phyloP scores from a whole-genome alignment of 116 monocot species.

The Zostera marina region DNA sequence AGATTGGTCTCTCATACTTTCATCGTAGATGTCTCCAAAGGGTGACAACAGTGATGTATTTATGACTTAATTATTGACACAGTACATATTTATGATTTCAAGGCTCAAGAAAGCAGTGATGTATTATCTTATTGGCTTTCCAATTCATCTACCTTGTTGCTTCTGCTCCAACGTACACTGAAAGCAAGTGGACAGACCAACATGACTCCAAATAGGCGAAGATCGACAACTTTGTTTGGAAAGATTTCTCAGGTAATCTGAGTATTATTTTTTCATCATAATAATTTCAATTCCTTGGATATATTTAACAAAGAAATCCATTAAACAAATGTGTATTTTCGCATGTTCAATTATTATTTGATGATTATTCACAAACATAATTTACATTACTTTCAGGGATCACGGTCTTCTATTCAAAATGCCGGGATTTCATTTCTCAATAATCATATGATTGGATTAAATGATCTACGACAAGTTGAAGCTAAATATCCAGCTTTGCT shows the following conservation, averaged over 20 bases:
- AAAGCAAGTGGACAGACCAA: slow-evolving; percentile 43
- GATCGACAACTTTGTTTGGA: slow-evolving; percentile 41
- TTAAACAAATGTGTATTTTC: background rate
- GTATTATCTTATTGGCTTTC: slow-evolving; percentile 59
- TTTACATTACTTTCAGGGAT: slow-evolving; percentile 16
- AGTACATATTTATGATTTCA: background rate
- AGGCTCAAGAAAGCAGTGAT: slow-evolving; percentile 29
- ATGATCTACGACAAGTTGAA: slow-evolving; percentile 49
- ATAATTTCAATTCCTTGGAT: background rate
- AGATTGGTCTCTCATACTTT: no score
- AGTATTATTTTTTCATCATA: background rate
- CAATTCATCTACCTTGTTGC: slow-evolving; percentile 47
- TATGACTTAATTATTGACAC: no score
- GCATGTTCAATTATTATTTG: background rate
- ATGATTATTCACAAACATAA: background rate
- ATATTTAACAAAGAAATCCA: background rate
- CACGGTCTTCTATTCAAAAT: slow-evolving; percentile 33
- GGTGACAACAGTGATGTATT: no score
- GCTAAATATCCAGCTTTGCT: slow-evolving; percentile 75
- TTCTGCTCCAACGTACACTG: slow-evolving; percentile 43
- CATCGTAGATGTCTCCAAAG: no score
- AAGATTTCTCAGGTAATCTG: slow-evolving; percentile 45
- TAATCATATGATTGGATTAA: slow-evolving; percentile 25
- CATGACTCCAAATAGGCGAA: slow-evolving; percentile 35
- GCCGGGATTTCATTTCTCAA: slow-evolving; percentile 23